These are phyloP conservation scores for Kluyveromyces sp. DNA, from an alignment of 1,139 yeast genomes.

Conservation along the genomic window DNA sequence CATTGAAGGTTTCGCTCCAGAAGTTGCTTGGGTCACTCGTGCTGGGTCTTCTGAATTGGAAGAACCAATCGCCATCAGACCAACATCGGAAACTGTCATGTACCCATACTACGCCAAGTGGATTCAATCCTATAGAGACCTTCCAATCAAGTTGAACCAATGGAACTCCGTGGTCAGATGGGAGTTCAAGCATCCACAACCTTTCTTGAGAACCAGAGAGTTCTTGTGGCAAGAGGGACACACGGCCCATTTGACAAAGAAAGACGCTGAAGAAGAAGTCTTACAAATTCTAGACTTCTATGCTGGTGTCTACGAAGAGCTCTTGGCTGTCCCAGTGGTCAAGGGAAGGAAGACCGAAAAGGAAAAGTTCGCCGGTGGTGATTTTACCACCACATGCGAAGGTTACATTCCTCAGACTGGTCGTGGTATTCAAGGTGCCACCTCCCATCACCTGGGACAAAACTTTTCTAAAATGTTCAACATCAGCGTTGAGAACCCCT, in stretches of 20 bases:
- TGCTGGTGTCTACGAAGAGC: constrained; percentile 75
- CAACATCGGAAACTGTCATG: constrained; percentile 99
- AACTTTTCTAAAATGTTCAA: constrained; percentile 98
- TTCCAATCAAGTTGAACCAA: constrained; percentile 92
- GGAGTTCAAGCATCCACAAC: constrained; percentile 99
- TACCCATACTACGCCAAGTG: constrained; percentile 98
- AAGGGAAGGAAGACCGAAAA: constrained; percentile 94
- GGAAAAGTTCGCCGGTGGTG: constrained; percentile 98
- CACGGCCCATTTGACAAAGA: constrained; percentile 84
- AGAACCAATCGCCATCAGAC: constrained; percentile 98
- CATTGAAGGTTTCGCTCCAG: constrained; percentile 98
- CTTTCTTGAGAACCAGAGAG: constrained; percentile 97
- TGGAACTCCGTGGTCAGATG: constrained; percentile 99
- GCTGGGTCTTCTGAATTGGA: constrained; percentile 94
- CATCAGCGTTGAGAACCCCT: constrained; percentile 91
- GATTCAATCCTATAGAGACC: constrained; percentile 97
- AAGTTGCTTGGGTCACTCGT: constrained; percentile 98
- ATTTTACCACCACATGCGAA: constrained; percentile 90
- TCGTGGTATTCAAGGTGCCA: constrained; percentile 99
- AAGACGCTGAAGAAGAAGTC: constrained; percentile 79
- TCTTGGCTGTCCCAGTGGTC: constrained; percentile 94
- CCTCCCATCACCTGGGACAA: constrained; percentile 96
- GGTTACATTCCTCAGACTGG: constrained; percentile 98
- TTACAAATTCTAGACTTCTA: constrained; percentile 80
- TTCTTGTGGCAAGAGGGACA: constrained; percentile 99